Evolutionary conservation across 2,329 filamentous ascomycete species (phyloP), one percentile per base, ranked within the genome.

Genomic region (Aspergillus versicolor): DNA sequence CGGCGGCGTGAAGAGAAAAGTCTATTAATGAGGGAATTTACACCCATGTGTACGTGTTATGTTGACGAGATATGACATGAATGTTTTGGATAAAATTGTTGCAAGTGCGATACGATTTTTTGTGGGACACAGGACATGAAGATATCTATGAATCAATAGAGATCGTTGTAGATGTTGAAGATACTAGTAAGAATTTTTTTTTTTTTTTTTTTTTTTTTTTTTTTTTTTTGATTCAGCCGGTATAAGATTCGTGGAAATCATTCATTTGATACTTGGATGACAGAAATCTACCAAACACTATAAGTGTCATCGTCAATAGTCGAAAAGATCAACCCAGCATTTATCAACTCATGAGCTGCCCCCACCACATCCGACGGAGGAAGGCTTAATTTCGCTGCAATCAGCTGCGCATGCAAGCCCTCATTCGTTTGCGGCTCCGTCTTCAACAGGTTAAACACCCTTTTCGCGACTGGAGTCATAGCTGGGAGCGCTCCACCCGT

Each of bases 241-340:
- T 24, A 45, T 45, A 24, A 47, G 37, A 42, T 50, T 34, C 13
- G 11, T 42, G 3, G 27, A 30, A 30, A 30, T 30, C 27, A 30
- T 24, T 53, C 41, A 30, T 40, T 41, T 15, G n/a, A 38, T 38
- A 41, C 41, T 32, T 19, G 17, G 11, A 22, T 44, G 11, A 42
- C 13, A 12, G 54, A 24, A 32, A 37, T 8, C 45, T 64, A 90
- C 59, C 97, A 79, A 61, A 96, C 80, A 43, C 91, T 91, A 88
- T 90, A 97, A 1, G 93, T 97, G 74, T 90, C 84, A 68, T 97
- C 93, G 75, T 97, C 92, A 56, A 96, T 83, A 9, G 95, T 99
- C 27, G 91, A 91, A 77, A 91, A 99, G 63, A 96, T 90, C 65
- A 91, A 71, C 30, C 92, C 91, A 54, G 84, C 77, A 2, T 80